Base-by-base conservation (phyloP, 495 filamentous ascomycete genomes). In the Aspergillus bertholletiae region DNA sequence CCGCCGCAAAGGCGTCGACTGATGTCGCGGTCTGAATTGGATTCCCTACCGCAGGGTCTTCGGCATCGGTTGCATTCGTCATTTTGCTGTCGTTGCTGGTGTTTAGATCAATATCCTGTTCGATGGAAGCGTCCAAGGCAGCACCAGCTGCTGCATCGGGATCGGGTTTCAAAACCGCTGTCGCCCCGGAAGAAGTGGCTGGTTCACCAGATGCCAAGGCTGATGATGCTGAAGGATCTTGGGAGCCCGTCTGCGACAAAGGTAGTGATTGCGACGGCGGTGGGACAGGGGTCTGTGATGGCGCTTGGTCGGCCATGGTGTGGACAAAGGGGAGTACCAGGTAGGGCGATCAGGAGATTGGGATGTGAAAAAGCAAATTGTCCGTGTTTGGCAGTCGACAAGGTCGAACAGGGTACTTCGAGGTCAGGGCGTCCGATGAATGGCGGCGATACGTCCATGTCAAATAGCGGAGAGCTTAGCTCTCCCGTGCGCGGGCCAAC, bases 21-120 rank as follows among this genome's bases (percentile, higher is more conserved):
- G 57, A 54, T 24, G 54, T 37, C 0, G 50, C 46, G 3, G 49
- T 50, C 15, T 53, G 64, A n/a, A 56, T 54, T 0, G 67, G 54
- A 51, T 66, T 64, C 23, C 53, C 62, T 8, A 60, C 50, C 12
- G 61, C 54, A 23, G 57, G 24, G 46, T 54, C 63, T 21, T 57
- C 54, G 11, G 54, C 62, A 15, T 45, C 43, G 49, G 43, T 32
- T 28, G 65, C 43, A 37, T 58, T 61, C n/a, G 56, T 55, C 9
- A 48, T 51, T 28, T 61, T 60, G 45, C 48, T 59, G 30, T 37
- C 34, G 32, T 53, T 30, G 49, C 49, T 27, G 40, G 49, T 59
- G 53, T 62, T 65, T 69, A 79, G 68, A 30, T 79, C 74, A 61
- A 79, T 68, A 51, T 78, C 75, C 45, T 70, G 67, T 26, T 77